Base-by-base conservation (phyloP, 495 filamentous ascomycete species). In the Lophiostoma macrostomum region DNA sequence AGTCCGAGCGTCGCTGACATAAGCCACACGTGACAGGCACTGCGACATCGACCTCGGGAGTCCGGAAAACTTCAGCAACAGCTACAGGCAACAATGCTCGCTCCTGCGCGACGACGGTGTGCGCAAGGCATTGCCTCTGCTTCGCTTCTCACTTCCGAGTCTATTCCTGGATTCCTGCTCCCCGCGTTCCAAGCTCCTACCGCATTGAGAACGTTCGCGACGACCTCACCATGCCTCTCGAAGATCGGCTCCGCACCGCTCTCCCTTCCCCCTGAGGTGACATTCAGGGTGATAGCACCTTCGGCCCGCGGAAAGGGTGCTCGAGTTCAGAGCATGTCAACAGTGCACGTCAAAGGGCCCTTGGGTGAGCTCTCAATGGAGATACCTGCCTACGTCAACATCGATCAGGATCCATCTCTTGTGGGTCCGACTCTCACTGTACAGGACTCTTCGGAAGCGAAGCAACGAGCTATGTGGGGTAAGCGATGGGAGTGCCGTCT, bases 401-500 rank as follows among this genome's bases (percentile, higher is more conserved):
- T 95, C 40, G 73, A 80, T 50, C 77, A 84, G 31, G 83, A 93
- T 62, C 70, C 74, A 29, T 69, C 73, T 7, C 64, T 73, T 19
- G 71, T 76, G 34, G 87, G 82, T 64, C 83, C 82, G 8, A 77
- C 71, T 7, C 65, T 98, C 43, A 81, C 74, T 27, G 75, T 96
- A 12, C 58, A 81, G 53, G 79, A 96, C 69, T 62, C 67, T 8
- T 61, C 75, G 5, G 57, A 80, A 20, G 80, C 83, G 63, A 77
- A 86, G 43, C 93, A 98, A 72, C 81, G 88, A 65, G 91, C 86
- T 69, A 97, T 97, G 91, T 98, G 93, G 93, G 93, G 93, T 95
- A 76, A 42, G 87, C 30, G 5, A 1, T 10, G n/a, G 5, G n/a
- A n/a, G n/a, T n/a, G n/a, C n/a, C n/a, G n/a, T n/a, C n/a, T n/a